Evolutionary conservation across 148 eudicot species (phyloP).

Genomic region (Selenicereus undatus): DNA sequence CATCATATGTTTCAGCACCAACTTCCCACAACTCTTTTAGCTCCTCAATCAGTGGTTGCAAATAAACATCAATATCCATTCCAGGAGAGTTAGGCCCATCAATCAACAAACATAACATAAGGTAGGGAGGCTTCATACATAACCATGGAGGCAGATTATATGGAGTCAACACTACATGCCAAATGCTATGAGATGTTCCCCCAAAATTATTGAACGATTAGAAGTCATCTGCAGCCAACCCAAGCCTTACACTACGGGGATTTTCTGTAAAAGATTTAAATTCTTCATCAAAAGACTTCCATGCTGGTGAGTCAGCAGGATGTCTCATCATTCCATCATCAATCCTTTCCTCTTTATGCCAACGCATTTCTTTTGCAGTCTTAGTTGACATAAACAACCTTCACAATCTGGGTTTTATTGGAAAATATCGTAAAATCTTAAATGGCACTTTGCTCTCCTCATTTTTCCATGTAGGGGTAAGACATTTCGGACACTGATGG

Average conservation of each 20-base stretch:
- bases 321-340: not conserved
- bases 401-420: not conserved
- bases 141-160: slow-evolving; percentile 7
- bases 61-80: not conserved
- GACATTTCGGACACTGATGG: not conserved
- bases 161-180: not conserved
- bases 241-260: not conserved
- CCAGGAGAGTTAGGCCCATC: not conserved
- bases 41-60: not conserved
- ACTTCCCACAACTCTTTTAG: not conserved
- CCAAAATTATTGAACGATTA: not conserved
- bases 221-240: slow-evolving; percentile 8
- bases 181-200: not conserved
- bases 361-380: slow-evolving; percentile 1
- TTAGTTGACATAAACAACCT: slow-evolving; percentile 7
- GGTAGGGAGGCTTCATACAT: not conserved
- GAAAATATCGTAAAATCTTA: slow-evolving; percentile 1
- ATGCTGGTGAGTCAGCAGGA: not conserved
- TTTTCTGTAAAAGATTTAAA: not conserved
- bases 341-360: not conserved
- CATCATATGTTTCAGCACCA: not conserved
- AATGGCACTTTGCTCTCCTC: not conserved
- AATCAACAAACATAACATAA: not conserved
- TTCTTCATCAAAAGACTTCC: not conserved
- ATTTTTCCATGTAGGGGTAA: not conserved